Base-by-base conservation (phyloP, 805 yeast genomes). In the Candida khao-thaluensis region DNA sequence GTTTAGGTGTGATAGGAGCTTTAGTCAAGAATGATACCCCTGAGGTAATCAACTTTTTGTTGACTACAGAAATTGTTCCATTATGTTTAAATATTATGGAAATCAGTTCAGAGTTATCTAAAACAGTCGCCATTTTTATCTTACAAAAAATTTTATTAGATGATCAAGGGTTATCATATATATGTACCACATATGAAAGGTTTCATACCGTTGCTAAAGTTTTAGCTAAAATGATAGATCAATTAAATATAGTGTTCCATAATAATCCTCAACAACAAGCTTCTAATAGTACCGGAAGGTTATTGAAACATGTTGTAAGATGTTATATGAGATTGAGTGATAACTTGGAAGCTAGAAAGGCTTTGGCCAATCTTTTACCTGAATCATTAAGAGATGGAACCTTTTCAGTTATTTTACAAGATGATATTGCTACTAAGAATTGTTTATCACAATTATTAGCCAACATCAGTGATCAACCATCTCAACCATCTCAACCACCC, bases 11-110 rank as follows among this genome's bases (percentile, higher is more conserved):
- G 5, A 86, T 91, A 57, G 99, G 99, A 15, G 98, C 99, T 0
- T 69, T 91, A 40, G 98, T 93, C 17, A 91, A 93, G 53, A 91
- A 90, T 60, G 99, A 91, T 56, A 85, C 96, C 3, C 88, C 95
- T 11, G 96, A 91, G 51, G 98, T 91, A 30, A 90, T 93, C 46
- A 85, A 85, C 46, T 91, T 93, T 56, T 66, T 91, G 53, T 71
- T 91, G 31, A 82, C 96, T n/a, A 93, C 99, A 0, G 99, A 91
- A 60, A 91, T 93, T 51, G 95, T 93, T 23, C 99, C 99, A 4
- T 66, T 93, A 40, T 93, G 99, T 59, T 69, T 91, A 43, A 82
- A 93, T 52, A 91, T 93, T 45, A 91, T 91, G 95, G 98, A 91
- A 59, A 80, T 90, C 1, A 88, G 96, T 6, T 84, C 96, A 0